A percentile compares a stretch with the other conserved stretches of the same genome.
Evolutionary conservation across 2,329 filamentous ascomycete species (phyloP).

Genomic region (Colletotrichum sp.): DNA sequence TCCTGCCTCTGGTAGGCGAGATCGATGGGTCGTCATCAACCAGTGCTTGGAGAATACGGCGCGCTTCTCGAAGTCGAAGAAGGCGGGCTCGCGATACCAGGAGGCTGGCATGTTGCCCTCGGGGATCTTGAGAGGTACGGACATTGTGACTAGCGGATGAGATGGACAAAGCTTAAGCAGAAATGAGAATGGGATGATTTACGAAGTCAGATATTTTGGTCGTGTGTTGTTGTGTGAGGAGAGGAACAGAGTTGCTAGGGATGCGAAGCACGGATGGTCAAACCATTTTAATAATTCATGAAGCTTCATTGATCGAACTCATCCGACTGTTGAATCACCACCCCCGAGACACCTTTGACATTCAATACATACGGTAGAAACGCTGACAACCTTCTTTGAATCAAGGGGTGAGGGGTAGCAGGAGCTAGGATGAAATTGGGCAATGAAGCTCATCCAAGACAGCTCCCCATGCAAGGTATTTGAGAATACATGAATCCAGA

Average conservation of each 20-base stretch:
- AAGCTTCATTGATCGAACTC: background rate
- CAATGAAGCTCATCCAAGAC: background rate
- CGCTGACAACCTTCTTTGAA: background rate
- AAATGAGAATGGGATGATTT: background rate
- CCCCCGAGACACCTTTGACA: rapidly evolving
- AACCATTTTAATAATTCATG: background rate
- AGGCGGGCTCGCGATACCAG: conserved; percentile 28
- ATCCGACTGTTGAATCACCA: rapidly evolving
- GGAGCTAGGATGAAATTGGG: background rate
- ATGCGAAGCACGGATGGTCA: background rate
- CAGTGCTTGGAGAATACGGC: conserved; percentile 42
- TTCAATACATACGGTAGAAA: rapidly evolving
- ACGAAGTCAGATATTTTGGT: rapidly evolving
- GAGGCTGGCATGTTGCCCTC: conserved; percentile 23
- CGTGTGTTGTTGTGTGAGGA: background rate
- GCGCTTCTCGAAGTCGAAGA: conserved; percentile 43
- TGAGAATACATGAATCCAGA: background rate
- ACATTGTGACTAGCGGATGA: background rate
- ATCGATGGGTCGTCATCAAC: conserved; percentile 27
- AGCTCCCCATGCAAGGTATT: background rate
- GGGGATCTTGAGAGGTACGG: background rate
- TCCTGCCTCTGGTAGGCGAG: conserved; percentile 18
- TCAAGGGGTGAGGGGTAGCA: background rate
- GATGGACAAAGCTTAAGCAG: background rate
- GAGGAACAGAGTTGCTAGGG: background rate